These are phyloP conservation scores for Dalechampia spathulata DNA, from an alignment of 441 rosid species.

Conservation along the genomic window DNA sequence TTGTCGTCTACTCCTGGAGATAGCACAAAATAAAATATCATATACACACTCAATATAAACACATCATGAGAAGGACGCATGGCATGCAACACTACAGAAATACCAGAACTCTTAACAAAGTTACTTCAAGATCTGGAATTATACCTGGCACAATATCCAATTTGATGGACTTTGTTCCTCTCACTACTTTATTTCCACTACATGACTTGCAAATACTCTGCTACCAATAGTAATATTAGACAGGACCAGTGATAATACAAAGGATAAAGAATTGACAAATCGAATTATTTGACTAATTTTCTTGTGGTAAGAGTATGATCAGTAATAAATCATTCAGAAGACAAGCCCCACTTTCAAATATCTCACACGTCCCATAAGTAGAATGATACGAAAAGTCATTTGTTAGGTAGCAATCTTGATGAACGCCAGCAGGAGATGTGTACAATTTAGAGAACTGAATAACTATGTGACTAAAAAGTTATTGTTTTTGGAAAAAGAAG, in stretches of 20 bases:
- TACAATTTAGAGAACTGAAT: too few relatives aligned
- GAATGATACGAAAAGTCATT: neutral
- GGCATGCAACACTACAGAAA: too few relatives aligned
- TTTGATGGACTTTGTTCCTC: slow-evolving; percentile 75
- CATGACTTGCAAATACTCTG: slow-evolving; percentile 90
- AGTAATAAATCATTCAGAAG: too few relatives aligned
- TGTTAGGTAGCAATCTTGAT: neutral
- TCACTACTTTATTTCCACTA: slow-evolving; percentile 68
- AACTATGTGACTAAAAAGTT: neutral
- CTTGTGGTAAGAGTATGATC: too few relatives aligned
- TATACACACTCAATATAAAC: neutral
- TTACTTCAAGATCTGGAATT: too few relatives aligned
- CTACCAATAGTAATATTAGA: slow-evolving; percentile 14
- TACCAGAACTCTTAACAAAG: too few relatives aligned
- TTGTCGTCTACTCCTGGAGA: slow-evolving; percentile 74
- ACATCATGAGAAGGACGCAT: neutral
- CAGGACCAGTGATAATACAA: too few relatives aligned
- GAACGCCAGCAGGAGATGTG: too few relatives aligned
- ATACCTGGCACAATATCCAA: slow-evolving; percentile 86
- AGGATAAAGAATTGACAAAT: too few relatives aligned
- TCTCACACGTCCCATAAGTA: neutral
- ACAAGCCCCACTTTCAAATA: neutral
- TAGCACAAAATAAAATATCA: slow-evolving; percentile 10
- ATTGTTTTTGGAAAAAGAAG: too few relatives aligned
- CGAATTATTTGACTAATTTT: too few relatives aligned